Evolutionary conservation across 805 yeast species (phyloP).

Genomic region (Monosporozyma yasuniensis): DNA sequence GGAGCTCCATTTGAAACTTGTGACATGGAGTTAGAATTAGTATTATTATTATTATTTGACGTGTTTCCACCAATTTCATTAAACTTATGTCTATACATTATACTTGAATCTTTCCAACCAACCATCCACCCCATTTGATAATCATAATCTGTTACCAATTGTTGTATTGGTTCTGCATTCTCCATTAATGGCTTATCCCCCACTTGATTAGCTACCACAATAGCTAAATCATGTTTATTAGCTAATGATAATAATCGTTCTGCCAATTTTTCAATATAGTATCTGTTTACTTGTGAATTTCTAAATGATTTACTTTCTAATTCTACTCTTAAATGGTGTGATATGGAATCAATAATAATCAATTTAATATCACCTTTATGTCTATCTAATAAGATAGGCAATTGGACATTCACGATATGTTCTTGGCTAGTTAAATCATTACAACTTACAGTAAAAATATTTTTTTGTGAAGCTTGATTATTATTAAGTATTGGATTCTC

Average conservation of each 20-base stretch:
- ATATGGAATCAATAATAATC: constrained; percentile 70
- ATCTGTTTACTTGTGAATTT: constrained; percentile 34
- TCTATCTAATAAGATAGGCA: constrained; percentile 46
- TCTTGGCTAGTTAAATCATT: constrained; percentile 65
- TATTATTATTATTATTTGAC: not conserved
- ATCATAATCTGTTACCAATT: constrained; percentile 35
- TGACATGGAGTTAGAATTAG: not conserved
- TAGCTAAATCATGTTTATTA: constrained; percentile 39
- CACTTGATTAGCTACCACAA: constrained; percentile 74
- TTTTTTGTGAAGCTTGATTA: constrained; percentile 28
- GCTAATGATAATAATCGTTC: constrained; percentile 44
- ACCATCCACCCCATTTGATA: constrained; percentile 63
- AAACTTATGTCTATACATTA: constrained; percentile 25
- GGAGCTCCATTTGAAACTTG: not conserved
- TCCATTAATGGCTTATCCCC: constrained; percentile 41
- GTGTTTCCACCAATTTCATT: constrained; percentile 8
- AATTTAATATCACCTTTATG: constrained; percentile 37
- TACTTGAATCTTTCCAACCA: constrained; percentile 58
- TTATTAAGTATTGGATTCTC: constrained; percentile 27
- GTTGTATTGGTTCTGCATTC: constrained; percentile 6
- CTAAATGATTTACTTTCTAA: constrained; percentile 33
- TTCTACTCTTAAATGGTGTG: constrained; percentile 71
- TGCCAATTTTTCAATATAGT: constrained; percentile 37
- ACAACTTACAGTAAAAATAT: constrained; percentile 48
- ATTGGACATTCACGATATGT: constrained; percentile 58